Evolutionary conservation across 192 early-diverging fungal species (phyloP), one percentile per base, ranked within the genome.

Genomic region (Linnemannia zychae): DNA sequence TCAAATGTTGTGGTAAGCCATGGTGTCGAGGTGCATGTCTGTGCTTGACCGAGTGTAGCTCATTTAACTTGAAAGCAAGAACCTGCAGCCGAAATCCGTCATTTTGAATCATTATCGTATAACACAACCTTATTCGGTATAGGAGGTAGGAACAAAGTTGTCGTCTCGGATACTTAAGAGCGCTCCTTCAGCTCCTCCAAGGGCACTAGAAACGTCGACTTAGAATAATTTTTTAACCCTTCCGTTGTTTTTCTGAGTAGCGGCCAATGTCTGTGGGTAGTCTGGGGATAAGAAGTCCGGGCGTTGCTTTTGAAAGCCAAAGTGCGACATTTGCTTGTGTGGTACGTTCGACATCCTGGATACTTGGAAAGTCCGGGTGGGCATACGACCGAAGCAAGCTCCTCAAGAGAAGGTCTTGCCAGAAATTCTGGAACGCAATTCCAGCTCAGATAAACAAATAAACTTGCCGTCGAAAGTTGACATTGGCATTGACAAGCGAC

Each of bases 41-140:
- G 67, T 75, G 75, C 50, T 47, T 49, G 50, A 75, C 72, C 6
- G 66, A 71, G 6, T 68, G 33, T n/a, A 80, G 67, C 36, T 74
- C 67, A 22, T 80, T 60, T 7, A 71, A 73, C 52, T 80, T 80
- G 79, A 75, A 80, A 1, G 46, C 72, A 17, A 69, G 67, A 0
- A 80, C 22, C 33, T 80, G 72, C 16, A 75, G n/a, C 16, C 67
- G 72, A 37, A 75, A 71, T 9, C 72, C 79, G 48, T 80, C 73
- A 2, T 66, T 68, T 34, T 28, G 40, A 46, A 80, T 75, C 4
- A 79, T 50, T 71, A 57, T 17, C 47, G 72, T 33, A 73, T 47
- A 15, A 68, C 44, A 47, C 73, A 73, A 2, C 78, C 78, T 17
- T 66, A n/a, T 66, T 0, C 13, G 34, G 24, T 63, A 22, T 74